Percentiles rank a stretch among this genome's conserved stretches.
Conservation (phyloP, 176 grass and related monocot species). For the Musa acuminata region DNA sequence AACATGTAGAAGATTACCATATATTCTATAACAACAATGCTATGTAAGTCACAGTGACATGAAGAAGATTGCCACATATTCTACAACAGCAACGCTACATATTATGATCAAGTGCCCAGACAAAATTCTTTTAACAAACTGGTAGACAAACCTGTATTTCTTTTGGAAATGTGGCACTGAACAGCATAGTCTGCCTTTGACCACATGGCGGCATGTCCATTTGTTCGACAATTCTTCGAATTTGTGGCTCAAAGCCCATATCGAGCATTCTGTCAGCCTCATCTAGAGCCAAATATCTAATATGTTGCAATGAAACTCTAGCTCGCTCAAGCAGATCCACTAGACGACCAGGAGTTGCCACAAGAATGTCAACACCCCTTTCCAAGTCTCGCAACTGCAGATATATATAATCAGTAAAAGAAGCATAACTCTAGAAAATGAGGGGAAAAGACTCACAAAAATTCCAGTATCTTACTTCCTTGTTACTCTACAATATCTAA, state of each 20-base stretch:
- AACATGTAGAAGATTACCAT: too few species aligned
- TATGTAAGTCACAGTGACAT: too few species aligned
- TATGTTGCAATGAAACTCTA: slow-evolving; percentile 77
- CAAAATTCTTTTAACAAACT: not conserved
- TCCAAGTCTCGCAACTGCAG: slow-evolving; percentile 75
- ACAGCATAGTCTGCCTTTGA: slow-evolving; percentile 80
- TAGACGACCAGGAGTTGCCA: slow-evolving; percentile 87
- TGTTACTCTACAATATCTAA: too few species aligned
- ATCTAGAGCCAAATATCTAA: slow-evolving; percentile 70
- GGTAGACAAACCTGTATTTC: slow-evolving; percentile 63
- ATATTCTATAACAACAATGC: too few species aligned
- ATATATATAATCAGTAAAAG: not conserved
- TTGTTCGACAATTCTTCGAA: slow-evolving; percentile 83
- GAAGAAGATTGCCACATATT: not conserved
- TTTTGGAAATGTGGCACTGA: slow-evolving; percentile 90
- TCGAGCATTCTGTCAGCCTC: slow-evolving; percentile 93
- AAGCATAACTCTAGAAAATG: not conserved
- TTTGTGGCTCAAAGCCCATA: slow-evolving; percentile 95
- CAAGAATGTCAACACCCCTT: slow-evolving; percentile 87
- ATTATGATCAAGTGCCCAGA: too few species aligned
- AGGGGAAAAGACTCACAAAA: not conserved
- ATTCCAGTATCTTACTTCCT: too few species aligned
- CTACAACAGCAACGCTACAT: too few species aligned
- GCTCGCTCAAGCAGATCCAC: slow-evolving; percentile 85
- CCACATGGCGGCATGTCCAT: slow-evolving; percentile 80